phyloP scores from a whole-genome alignment of 2,329 filamentous ascomycete species.

The Teratosphaeria pseudoeucalypti region DNA sequence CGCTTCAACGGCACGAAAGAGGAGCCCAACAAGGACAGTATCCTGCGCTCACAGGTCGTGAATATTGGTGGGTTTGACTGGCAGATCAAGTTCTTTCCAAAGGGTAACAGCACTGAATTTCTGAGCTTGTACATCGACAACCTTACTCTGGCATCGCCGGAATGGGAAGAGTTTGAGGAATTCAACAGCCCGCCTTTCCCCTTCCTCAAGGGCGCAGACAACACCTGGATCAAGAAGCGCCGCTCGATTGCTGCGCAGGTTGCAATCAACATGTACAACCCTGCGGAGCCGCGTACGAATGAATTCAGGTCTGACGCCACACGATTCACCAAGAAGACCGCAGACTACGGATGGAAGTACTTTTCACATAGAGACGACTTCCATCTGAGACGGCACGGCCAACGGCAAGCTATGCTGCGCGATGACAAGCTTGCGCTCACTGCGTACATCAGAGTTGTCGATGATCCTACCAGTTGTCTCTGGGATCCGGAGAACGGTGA shows the following conservation, averaged over 20 bases:
- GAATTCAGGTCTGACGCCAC: conserved; percentile 47
- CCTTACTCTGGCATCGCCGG: conserved; percentile 33
- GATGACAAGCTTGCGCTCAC: conserved; percentile 53
- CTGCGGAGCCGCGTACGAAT: conserved; percentile 49
- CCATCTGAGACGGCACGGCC: conserved; percentile 44
- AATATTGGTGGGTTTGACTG: conserved; percentile 51
- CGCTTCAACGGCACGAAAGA: conserved; percentile 51
- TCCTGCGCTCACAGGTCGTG: conserved; percentile 49
- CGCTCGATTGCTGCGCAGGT: conserved; percentile 47
- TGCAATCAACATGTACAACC: conserved; percentile 53
- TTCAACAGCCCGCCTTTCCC: conserved; percentile 21
- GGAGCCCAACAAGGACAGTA: conserved; percentile 46
- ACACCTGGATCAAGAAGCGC: conserved; percentile 26
- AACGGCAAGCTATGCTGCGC: conserved; percentile 48
- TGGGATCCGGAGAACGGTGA: conserved; percentile 42
- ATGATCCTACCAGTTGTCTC: conserved; percentile 50
- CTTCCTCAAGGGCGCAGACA: conserved; percentile 11
- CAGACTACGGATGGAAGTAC: conserved; percentile 55
- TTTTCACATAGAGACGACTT: conserved; percentile 49
- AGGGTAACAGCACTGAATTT: conserved; percentile 48
- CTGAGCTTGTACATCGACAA: conserved; percentile 54
- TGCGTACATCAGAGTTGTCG: conserved; percentile 49
- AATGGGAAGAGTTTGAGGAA: conserved; percentile 15
- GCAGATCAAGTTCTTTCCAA: conserved; percentile 56
- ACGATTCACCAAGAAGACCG: conserved; percentile 47